Evolutionary conservation across 208 protist species (phyloP).

Genomic region (Crithidia sp.): DNA sequence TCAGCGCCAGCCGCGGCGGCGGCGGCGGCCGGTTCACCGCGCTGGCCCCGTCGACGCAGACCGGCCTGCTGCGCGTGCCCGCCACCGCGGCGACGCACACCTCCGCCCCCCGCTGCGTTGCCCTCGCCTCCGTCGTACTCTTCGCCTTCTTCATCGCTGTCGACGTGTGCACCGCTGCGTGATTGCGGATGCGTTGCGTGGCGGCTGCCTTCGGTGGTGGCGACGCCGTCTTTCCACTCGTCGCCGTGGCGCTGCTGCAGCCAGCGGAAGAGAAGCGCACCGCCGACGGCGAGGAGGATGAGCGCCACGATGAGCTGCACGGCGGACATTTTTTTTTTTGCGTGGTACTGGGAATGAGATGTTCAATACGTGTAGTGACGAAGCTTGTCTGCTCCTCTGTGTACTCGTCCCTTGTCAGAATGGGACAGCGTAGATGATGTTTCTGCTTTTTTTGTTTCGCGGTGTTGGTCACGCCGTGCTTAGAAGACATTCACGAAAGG

Average conservation of each 20-base stretch:
- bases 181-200: no score
- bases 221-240: neutral
- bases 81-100: neutral
- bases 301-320: constrained; percentile 9
- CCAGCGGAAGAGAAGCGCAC: constrained; percentile 8
- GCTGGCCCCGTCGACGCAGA: constrained; percentile 3
- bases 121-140: neutral
- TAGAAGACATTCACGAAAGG: no score
- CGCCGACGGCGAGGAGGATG: constrained; percentile 12
- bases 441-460: no score
- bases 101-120: neutral
- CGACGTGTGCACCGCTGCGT: neutral
- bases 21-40: constrained; percentile 23
- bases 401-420: no score
- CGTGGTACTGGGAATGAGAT: neutral
- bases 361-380: neutral
- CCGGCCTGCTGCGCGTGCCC: neutral
- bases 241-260: constrained; percentile 15
- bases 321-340: constrained; percentile 18
- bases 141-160: neutral
- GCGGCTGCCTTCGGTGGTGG: neutral
- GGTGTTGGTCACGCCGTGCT: no score
- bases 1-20: constrained; percentile 19
- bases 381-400: no score
- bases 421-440: no score